Base-by-base conservation (phyloP, 2,329 filamentous ascomycete species). In the Cladosporium sp. region DNA sequence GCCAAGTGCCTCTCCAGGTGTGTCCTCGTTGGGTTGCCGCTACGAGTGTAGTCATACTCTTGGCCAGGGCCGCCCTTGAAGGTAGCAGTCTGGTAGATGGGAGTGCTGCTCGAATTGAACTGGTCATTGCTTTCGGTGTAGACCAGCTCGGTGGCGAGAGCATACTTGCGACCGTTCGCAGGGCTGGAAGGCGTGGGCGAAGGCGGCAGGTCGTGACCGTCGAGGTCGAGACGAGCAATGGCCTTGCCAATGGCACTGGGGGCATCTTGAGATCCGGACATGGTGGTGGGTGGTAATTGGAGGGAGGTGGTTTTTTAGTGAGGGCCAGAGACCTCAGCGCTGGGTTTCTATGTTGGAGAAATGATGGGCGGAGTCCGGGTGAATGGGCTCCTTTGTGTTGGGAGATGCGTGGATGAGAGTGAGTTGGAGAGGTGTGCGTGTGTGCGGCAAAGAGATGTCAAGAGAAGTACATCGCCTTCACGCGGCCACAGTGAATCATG, bases 31-130 rank as follows among this genome's bases (percentile, higher is more conserved):
- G 95, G 95, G 78, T 99, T 99, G 65, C 95, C 95, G 40, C 93
- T 98, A 68, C 96, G 91, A 67, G 95, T 98, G 83, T 99, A 99
- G 82, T 99, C 95, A 80, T 98, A 99, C 79, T 98, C 93, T 75
- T 87, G 83, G 71, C 88, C 91, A 67, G 92, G 92, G 12, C 75
- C 75, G 40, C 98, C 95, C 82, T 99, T 99, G 84, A 99, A 99
- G 44, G 95, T 99, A 58, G 95, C 96, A 58, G 92, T 96, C 85
- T 89, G 95, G 80, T 99, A 99, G 76, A 99, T 98, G 63, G 95
- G 95, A 73, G 96, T 90, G 79, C 93, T 98, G 72, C 92, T 97
- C 66, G 95, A 88, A 76, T 96, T 96, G 83, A 98, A 97, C 82
- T 99, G 95, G 79, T 99, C 95, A 80, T 90, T 95, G 77, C 90